phyloP scores from a whole-genome alignment of 2,329 filamentous ascomycete species.

The Gyromitra esculenta region DNA sequence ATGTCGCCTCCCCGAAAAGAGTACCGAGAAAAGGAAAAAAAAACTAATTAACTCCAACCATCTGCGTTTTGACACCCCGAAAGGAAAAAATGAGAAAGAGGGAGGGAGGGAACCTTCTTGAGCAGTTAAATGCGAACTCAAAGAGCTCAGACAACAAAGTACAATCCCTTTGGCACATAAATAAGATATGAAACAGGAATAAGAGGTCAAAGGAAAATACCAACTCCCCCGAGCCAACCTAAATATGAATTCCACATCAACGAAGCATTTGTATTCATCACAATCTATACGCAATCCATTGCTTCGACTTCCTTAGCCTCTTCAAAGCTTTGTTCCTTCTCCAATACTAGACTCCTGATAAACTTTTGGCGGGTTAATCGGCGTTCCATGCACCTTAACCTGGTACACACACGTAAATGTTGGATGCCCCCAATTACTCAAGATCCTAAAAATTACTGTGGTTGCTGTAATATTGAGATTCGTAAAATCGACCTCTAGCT shows the following conservation, averaged over 20 bases:
- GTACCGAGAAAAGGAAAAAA: not conserved
- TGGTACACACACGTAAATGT: slow-evolving; percentile 75
- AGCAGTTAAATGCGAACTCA: not conserved
- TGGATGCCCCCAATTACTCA: slow-evolving; percentile 68
- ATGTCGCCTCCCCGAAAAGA: slow-evolving; percentile 11
- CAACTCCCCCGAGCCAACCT: slow-evolving; percentile 4
- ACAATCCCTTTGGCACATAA: not conserved
- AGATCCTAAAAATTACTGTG: slow-evolving; percentile 67
- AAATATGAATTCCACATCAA: slow-evolving; percentile 4
- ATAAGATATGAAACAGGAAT: slow-evolving; percentile 17
- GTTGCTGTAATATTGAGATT: slow-evolving; percentile 65
- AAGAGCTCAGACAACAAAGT: not conserved
- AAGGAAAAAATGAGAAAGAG: slow-evolving; percentile 1
- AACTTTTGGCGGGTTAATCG: slow-evolving; percentile 10
- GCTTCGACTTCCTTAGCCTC: too few relatives aligned
- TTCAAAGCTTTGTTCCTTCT: not conserved
- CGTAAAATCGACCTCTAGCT: slow-evolving; percentile 66
- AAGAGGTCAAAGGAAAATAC: slow-evolving; percentile 7
- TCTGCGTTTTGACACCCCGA: slow-evolving; percentile 19
- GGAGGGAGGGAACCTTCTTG: not conserved
- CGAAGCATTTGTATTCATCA: slow-evolving; percentile 4
- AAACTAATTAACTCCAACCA: slow-evolving; percentile 25
- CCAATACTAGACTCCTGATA: slow-evolving; percentile 10
- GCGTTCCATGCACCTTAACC: slow-evolving; percentile 67
- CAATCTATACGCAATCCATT: slow-evolving; percentile 19